These are phyloP conservation scores for Thelonectria olida DNA, from an alignment of 2,329 filamentous ascomycete species.

Conservation along the genomic window DNA sequence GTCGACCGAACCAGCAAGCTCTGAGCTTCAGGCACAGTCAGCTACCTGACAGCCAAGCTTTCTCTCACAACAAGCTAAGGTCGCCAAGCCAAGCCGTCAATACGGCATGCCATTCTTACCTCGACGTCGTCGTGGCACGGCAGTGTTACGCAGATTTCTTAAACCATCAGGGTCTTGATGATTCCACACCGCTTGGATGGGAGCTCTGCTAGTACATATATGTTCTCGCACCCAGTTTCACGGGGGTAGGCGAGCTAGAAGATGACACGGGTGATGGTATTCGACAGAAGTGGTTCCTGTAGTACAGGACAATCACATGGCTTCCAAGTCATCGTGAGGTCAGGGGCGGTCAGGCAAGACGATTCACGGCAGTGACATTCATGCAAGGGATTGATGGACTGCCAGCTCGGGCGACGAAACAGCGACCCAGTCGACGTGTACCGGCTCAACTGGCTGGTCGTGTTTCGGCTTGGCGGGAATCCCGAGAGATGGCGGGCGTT, in stretches of 20 bases:
- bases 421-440: neutral
- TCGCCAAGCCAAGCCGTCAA: neutral
- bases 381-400: neutral
- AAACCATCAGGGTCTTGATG: too few relatives aligned
- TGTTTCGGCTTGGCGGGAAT: neutral
- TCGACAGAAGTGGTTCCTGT: too few relatives aligned
- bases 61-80: neutral
- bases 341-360: neutral
- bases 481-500: neutral
- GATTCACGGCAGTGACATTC: neutral
- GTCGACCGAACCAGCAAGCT: constrained; percentile 47
- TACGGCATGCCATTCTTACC: too few relatives aligned
- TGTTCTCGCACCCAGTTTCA: too few relatives aligned
- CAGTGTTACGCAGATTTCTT: too few relatives aligned
- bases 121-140: too few relatives aligned
- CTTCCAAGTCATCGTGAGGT: too few relatives aligned
- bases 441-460: neutral
- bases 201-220: too few relatives aligned
- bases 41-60: too few relatives aligned
- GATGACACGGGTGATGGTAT: too few relatives aligned
- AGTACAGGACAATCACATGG: too few relatives aligned
- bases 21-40: constrained; percentile 34
- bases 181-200: too few relatives aligned
- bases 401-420: neutral
- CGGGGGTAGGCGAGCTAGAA: neutral